Base-by-base conservation (phyloP, 148 eudicot genomes). In the Cornus suecica region DNA sequence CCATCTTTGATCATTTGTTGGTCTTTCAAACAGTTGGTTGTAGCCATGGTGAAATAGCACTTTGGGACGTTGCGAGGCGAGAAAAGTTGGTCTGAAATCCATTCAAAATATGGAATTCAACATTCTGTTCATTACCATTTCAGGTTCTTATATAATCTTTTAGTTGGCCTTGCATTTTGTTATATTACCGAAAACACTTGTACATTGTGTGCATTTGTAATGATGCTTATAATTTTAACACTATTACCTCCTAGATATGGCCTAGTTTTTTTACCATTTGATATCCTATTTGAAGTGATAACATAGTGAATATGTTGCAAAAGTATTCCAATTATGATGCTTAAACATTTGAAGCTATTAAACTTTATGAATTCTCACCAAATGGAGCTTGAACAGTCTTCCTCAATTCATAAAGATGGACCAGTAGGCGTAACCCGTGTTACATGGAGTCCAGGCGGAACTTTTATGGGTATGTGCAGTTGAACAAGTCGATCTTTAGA, bases 401-500 rank as follows among this genome's bases (percentile, higher is more conserved):
- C 89, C 27, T 75, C 74, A 76, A 86, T 69, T 48, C 6, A 32
- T 8, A 92, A 90, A 80, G 94, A 93, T 74, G 81, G 54, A 70
- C 82, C 18, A 48, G 78, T 89, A 68, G 83, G 90, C 26, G 92
- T 90, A 58, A 93, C 51, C 76, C 88, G 93, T 68, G 98, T 90
- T 70, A 81, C 90, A 45, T 94, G 98, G 98, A 94, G 97, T 70
- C 89, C 92, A 42, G 97, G 90, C 85, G 98, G 98, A 80, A 81
- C 80, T 68, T 89, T 83, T 69, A 65, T 90, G 66, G 98, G 98
- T 91, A 85, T 30, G 88, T 82, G 51, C 13, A 48, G 28, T 25
- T 29, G 58, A 48, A 37, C 56, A 65, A 68, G 32, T 20, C 61
- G n/a, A 63, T 23, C 25, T 73, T 51, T 51, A 14, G 58, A 72